phyloP scores from a whole-genome alignment of 1,284 basidiomycete genomes.

The Moesziomyces parantarcticus region DNA sequence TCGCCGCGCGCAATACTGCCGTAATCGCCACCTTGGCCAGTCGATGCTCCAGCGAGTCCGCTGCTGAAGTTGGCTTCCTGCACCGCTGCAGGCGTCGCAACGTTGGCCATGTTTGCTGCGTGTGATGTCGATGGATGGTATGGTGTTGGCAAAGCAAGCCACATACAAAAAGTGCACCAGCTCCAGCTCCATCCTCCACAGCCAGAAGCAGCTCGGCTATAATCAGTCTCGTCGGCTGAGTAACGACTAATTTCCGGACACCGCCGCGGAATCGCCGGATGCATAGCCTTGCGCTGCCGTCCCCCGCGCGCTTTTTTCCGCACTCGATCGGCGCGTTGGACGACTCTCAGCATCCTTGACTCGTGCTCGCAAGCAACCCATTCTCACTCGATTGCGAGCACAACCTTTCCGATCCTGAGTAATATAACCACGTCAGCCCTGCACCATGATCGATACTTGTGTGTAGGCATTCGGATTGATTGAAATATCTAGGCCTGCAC shows the following conservation, averaged over 20 bases:
- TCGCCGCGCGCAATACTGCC: background rate
- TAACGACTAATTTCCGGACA: too few species aligned
- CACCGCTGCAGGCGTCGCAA: slow-evolving; percentile 9
- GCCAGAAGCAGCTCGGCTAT: too few species aligned
- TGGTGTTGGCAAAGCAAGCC: too few species aligned
- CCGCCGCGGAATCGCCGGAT: too few species aligned
- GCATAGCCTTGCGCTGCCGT: too few species aligned
- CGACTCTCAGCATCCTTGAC: too few species aligned
- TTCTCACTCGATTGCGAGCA: background rate
- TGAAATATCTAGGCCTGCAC: background rate
- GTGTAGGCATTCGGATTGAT: background rate
- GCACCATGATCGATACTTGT: background rate
- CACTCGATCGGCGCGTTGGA: too few species aligned
- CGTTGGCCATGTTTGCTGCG: background rate
- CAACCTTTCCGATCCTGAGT: background rate
- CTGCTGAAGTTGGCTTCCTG: slow-evolving; percentile 31
- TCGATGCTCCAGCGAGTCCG: background rate
- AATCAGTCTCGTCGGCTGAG: too few species aligned
- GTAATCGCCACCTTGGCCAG: background rate
- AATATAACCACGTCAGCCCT: background rate
- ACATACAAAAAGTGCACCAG: too few species aligned
- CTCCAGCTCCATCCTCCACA: too few species aligned
- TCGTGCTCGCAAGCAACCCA: background rate
- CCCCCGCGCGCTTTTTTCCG: too few species aligned
- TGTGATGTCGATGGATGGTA: background rate